phyloP scores from a whole-genome alignment of 768 basidiomycete species.

The Kwoniella shandongensis region DNA sequence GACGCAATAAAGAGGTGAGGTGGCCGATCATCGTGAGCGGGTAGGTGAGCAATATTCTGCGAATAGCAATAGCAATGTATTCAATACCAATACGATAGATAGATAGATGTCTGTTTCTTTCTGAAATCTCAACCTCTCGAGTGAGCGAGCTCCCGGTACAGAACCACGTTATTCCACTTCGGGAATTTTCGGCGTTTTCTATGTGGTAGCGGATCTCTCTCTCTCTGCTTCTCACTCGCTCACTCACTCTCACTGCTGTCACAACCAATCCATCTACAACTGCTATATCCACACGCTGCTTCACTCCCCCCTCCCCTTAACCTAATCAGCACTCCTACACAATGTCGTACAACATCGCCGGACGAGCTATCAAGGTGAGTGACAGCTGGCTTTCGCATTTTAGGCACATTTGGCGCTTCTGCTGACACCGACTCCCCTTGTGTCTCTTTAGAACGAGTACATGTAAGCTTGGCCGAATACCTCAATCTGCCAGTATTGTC shows the following conservation, averaged over 20 bases:
- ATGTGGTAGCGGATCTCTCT: conserved; percentile 11
- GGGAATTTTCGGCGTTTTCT: conserved; percentile 22
- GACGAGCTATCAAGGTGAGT: conserved; percentile 52
- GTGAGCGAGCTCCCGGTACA: not conserved
- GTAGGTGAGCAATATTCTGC: too few species aligned
- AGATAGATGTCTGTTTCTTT: too few species aligned
- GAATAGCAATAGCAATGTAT: too few species aligned
- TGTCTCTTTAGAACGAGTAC: conserved; percentile 53
- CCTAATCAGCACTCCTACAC: conserved; percentile 7
- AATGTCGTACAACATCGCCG: conserved; percentile 54
- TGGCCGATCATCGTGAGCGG: conserved; percentile 17
- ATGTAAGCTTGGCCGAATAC: too few species aligned
- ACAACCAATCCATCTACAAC: too few species aligned
- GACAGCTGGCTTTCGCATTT: not conserved
- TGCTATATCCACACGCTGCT: conserved; percentile 1
- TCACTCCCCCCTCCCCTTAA: not conserved
- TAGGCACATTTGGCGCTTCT: too few species aligned
- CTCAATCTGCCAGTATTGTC: not conserved
- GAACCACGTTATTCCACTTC: conserved; percentile 13
- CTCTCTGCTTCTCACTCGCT: conserved; percentile 1
- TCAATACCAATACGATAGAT: too few species aligned
- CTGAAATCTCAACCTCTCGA: too few species aligned
- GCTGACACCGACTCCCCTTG: too few species aligned
- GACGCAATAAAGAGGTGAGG: conserved; percentile 21
- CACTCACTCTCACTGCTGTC: not conserved